These are phyloP conservation scores for Parafenestella ontariensis DNA, from an alignment of 2,329 filamentous ascomycete species.

Conservation along the genomic window DNA sequence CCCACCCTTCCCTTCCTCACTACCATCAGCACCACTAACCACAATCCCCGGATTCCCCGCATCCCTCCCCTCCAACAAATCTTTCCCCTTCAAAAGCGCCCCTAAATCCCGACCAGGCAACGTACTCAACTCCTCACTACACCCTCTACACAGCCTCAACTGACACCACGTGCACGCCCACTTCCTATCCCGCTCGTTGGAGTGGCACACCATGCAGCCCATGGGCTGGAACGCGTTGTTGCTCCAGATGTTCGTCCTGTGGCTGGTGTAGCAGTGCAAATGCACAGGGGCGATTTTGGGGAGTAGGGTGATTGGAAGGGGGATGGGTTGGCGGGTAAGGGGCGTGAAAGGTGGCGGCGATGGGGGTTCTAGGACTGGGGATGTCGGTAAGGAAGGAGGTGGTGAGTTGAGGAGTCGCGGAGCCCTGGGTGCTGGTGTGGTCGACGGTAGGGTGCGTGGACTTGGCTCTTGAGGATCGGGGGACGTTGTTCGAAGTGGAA, in stretches of 20 bases:
- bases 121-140: constrained; percentile 32
- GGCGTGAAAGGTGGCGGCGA: constrained; percentile 26
- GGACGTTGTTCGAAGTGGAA: constrained; percentile 13
- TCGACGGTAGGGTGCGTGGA: constrained; percentile 2
- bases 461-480: constrained; percentile 12
- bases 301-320: constrained; percentile 19
- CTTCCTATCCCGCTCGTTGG: constrained; percentile 30
- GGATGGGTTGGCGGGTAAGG: constrained; percentile 25
- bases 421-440: constrained; percentile 1
- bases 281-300: constrained; percentile 42
- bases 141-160: constrained; percentile 42
- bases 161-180: constrained; percentile 49
- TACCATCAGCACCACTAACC: constrained; percentile 13
- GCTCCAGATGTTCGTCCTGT: constrained; percentile 36
- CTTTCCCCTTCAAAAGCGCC: constrained; percentile 21
- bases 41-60: constrained; percentile 1
- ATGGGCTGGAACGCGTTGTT: constrained; percentile 43
- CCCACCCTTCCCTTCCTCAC: not conserved
- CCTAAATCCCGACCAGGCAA: constrained; percentile 29
- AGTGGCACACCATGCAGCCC: constrained; percentile 46
- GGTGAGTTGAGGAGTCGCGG: constrained; percentile 2
- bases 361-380: not conserved
- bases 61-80: not conserved
- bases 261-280: constrained; percentile 41
- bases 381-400: not conserved